Evolutionary conservation across 2,329 filamentous ascomycete genomes (phyloP).

Genomic region (Colletotrichum salicis): DNA sequence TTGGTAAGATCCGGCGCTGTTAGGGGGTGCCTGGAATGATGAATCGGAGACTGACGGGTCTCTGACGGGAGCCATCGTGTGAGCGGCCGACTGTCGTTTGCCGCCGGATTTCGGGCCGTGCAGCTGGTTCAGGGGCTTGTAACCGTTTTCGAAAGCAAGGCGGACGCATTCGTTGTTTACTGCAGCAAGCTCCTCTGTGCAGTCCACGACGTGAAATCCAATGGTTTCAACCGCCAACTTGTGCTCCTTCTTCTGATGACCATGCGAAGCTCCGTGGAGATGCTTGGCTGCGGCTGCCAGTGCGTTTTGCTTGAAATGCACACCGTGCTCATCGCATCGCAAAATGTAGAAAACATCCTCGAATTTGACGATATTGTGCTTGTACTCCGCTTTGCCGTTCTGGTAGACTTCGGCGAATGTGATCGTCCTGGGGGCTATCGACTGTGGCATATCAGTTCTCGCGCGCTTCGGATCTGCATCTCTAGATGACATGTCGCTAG

Average conservation of each 20-base stretch:
- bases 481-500: neutral
- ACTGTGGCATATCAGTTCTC: neutral
- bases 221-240: constrained; percentile 30
- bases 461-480: constrained; percentile 14
- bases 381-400: constrained; percentile 35
- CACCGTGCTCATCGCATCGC: constrained; percentile 37
- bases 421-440: constrained; percentile 30
- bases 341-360: constrained; percentile 37
- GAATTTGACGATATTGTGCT: constrained; percentile 36
- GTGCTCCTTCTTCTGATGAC: constrained; percentile 27
- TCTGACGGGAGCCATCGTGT: neutral
- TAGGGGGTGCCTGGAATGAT: neutral
- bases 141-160: constrained; percentile 33
- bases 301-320: constrained; percentile 36
- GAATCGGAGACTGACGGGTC: neutral
- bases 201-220: constrained; percentile 35
- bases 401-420: constrained; percentile 38
- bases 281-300: constrained; percentile 36
- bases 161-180: constrained; percentile 36
- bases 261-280: constrained; percentile 32
- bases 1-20: neutral
- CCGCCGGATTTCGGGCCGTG: constrained; percentile 30
- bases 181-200: constrained; percentile 23
- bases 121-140: constrained; percentile 33
- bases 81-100: constrained; percentile 20